A percentile compares a stretch with the other conserved stretches of the same genome.
Evolutionary conservation across 164 flowering plant genomes (phyloP).

Genomic region (Tinospora cordifolia): DNA sequence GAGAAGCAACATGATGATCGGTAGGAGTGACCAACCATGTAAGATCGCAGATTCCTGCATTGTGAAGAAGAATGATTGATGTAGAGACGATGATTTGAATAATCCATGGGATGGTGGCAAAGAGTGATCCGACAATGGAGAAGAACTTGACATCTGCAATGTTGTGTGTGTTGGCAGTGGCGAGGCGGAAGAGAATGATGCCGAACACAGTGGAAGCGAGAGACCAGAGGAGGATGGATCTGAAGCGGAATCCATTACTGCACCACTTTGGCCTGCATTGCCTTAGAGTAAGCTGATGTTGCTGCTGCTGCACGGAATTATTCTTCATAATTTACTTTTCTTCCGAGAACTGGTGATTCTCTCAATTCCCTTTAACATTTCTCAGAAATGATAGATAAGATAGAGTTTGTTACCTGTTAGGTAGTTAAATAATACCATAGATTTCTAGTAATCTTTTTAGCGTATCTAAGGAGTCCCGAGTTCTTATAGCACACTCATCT

Average conservation of each 20-base stretch:
- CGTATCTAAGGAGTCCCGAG: no score
- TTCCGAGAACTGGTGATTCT: no score
- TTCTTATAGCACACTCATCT: no score
- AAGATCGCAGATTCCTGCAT: not conserved
- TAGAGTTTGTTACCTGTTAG: not conserved
- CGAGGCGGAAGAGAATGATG: slow-evolving; percentile 1
- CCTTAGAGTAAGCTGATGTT: no score
- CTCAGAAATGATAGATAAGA: not conserved
- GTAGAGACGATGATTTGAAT: not conserved
- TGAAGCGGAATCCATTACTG: not conserved
- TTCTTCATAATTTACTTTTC: no score
- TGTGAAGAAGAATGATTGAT: not conserved
- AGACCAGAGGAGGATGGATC: not conserved
- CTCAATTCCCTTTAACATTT: not conserved
- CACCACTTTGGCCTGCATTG: not conserved
- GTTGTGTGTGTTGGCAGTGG: not conserved
- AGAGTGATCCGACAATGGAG: not conserved
- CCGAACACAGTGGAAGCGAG: not conserved
- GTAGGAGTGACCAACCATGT: not conserved
- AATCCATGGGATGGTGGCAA: not conserved
- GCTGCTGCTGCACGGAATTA: no score
- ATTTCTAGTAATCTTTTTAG: no score
- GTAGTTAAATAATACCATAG: not conserved
- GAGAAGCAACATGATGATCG: not conserved
- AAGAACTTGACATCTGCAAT: not conserved